Conservation (phyloP, 2,329 filamentous ascomycete genomes). For the Calonectria pseudoreteaudii region DNA sequence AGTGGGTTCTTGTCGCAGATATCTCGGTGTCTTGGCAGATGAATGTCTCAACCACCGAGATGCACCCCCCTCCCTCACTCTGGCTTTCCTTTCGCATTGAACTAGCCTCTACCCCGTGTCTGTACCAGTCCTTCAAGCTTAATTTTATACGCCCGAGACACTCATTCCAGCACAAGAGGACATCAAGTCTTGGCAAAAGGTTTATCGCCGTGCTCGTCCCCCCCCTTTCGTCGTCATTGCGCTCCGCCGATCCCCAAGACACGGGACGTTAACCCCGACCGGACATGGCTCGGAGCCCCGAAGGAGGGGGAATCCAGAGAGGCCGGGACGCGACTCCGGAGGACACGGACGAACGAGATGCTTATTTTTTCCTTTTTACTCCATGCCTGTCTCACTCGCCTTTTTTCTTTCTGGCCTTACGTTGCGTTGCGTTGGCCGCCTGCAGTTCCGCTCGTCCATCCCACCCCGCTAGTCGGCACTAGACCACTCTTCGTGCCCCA, state of each 20-base stretch:
- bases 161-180: not conserved
- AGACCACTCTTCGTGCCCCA: not conserved
- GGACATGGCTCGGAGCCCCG: constrained; percentile 22
- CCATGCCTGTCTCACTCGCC: not conserved
- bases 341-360: constrained; percentile 4
- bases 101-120: not conserved
- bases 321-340: not conserved
- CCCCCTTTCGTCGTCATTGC: not conserved
- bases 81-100: not conserved
- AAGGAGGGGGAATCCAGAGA: not conserved
- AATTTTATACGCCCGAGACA: constrained; percentile 23
- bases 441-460: constrained; percentile 11
- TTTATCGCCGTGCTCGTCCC: not conserved
- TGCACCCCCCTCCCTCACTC: not conserved
- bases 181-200: not conserved
- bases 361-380: not conserved
- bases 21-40: constrained; percentile 18
- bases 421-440: not conserved
- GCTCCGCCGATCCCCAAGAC: not conserved
- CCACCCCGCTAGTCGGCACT: not conserved
- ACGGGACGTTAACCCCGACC: constrained; percentile 16
- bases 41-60: not conserved
- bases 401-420: not conserved
- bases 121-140: constrained; percentile 2
- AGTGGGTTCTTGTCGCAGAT: constrained; percentile 13